Percentiles rank a stretch among this genome's conserved stretches.
These are phyloP conservation scores for Paramecium sexaurelia DNA, from an alignment of 73 alveolate genomes.

Conservation along the genomic window DNA sequence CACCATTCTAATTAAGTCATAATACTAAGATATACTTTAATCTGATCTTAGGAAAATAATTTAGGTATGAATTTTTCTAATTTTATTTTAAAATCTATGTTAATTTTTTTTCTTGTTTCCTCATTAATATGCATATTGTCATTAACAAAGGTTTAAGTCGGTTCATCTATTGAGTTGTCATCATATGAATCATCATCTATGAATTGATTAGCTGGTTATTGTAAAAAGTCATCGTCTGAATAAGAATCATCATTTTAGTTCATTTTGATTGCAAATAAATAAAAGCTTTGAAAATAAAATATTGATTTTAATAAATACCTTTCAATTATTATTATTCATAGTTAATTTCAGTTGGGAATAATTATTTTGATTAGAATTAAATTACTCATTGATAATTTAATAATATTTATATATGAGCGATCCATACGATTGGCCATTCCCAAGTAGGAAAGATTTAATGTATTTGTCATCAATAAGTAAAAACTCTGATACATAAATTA, in stretches of 20 bases:
- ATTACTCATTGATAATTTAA: background rate
- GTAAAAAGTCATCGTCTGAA: background rate
- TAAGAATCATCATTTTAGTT: background rate
- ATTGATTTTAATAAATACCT: background rate
- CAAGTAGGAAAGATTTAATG: conserved; percentile 77
- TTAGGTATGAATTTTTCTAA: background rate
- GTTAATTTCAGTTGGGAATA: background rate
- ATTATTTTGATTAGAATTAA: background rate
- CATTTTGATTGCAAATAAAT: no score
- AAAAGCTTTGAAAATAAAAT: background rate
- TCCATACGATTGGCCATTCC: conserved; percentile 83
- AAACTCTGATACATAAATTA: background rate
- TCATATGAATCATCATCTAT: background rate
- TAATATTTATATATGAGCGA: conserved; percentile 56
- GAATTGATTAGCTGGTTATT: background rate
- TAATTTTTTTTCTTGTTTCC: background rate
- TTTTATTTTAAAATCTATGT: background rate
- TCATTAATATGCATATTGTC: background rate
- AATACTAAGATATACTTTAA: background rate
- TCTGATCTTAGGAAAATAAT: background rate
- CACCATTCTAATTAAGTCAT: background rate
- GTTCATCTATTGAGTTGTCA: background rate
- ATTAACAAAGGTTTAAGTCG: background rate
- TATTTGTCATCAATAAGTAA: conserved; percentile 66
- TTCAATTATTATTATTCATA: background rate